These are phyloP conservation scores for Coemansia sp. DNA, from an alignment of 192 early-diverging fungal species.

Conservation along the genomic window DNA sequence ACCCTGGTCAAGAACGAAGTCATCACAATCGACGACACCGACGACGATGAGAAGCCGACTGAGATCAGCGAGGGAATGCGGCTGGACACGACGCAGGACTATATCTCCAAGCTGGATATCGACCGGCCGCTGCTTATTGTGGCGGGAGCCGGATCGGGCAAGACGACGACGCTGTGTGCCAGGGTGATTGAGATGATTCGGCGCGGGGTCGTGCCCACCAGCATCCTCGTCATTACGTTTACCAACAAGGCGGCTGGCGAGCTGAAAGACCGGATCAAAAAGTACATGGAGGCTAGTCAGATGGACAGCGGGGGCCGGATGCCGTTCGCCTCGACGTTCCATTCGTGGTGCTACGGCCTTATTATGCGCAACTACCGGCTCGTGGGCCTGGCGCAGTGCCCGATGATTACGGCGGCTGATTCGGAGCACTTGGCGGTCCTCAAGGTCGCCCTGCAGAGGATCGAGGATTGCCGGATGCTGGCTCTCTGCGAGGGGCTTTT, in stretches of 20 bases:
- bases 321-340: conserved; percentile 49
- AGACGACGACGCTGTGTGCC: conserved; percentile 48
- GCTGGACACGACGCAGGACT: conserved; percentile 33
- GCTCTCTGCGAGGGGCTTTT: conserved; percentile 46
- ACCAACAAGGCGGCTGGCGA: conserved; percentile 53
- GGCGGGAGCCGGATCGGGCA: conserved; percentile 49
- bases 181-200: conserved; percentile 44
- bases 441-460: conserved; percentile 13
- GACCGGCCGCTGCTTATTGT: conserved; percentile 43
- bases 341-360: conserved; percentile 48
- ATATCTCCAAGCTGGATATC: conserved; percentile 40
- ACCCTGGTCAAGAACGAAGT: background rate
- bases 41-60: background rate
- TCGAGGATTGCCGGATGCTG: conserved; percentile 37
- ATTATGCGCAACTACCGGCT: conserved; percentile 13
- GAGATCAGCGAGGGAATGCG: background rate
- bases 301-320: background rate
- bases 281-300: conserved; percentile 16
- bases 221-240: conserved; percentile 52
- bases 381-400: conserved; percentile 15
- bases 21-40: background rate
- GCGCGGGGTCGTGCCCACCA: conserved; percentile 21
- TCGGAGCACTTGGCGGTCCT: conserved; percentile 31
- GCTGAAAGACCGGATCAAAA: conserved; percentile 33
- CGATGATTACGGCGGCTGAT: conserved; percentile 34